Percentiles rank a stretch among this genome's conserved stretches.
These are phyloP conservation scores for Eremochloa ophiuroides DNA, from an alignment of 176 grass and related monocot species.

Conservation along the genomic window DNA sequence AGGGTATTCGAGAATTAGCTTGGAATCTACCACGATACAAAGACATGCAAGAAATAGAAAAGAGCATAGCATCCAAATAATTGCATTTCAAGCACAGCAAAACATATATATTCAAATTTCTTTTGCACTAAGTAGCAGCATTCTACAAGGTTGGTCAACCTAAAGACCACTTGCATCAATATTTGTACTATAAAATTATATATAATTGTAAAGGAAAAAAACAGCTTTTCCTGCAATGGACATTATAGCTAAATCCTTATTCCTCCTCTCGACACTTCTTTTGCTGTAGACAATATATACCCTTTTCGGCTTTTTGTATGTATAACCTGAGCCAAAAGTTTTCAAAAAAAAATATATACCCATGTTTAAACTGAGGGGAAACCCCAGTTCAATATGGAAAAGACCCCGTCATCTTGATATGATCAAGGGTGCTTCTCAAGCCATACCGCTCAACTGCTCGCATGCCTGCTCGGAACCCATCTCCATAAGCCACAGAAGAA, in stretches of 20 bases:
- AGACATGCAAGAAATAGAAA: neutral
- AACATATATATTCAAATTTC: neutral
- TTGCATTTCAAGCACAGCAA: neutral
- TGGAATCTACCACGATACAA: neutral
- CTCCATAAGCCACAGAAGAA: constrained; percentile 49
- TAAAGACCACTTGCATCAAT: neutral
- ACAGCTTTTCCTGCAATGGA: neutral
- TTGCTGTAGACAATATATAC: constrained; percentile 13
- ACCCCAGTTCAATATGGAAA: constrained; percentile 41
- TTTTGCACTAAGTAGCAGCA: neutral
- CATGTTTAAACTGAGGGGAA: neutral
- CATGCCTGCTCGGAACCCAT: constrained; percentile 61
- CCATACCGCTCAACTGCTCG: constrained; percentile 50
- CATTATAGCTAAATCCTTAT: neutral
- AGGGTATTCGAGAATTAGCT: neutral
- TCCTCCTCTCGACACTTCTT: constrained; percentile 3
- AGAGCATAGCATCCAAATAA: neutral
- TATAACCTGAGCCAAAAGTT: constrained; percentile 2
- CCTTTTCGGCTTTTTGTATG: constrained; percentile 2
- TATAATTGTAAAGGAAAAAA: neutral
- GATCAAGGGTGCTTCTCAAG: constrained; percentile 62
- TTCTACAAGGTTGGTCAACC: neutral
- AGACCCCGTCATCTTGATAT: constrained; percentile 51
- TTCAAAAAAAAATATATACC: neutral
- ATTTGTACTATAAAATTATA: neutral